A percentile compares a stretch with the other conserved stretches of the same genome.
phyloP scores from a whole-genome alignment of 164 flowering plant species.

The Cinnamomum chago region DNA sequence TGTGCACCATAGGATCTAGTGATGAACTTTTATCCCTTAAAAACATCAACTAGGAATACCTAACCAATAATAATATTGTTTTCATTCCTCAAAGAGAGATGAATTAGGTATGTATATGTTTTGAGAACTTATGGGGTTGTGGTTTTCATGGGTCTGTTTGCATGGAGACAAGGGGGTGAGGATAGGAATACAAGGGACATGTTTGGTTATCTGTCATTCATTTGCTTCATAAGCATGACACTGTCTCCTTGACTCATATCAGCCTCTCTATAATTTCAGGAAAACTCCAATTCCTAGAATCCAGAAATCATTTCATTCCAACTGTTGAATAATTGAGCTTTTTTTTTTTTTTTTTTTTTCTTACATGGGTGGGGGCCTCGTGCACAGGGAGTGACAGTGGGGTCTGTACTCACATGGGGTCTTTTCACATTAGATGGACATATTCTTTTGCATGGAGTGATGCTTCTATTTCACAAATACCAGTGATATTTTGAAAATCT shows the following conservation, averaged over 20 bases:
- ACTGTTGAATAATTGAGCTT: conserved; percentile 10
- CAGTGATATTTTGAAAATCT: no score
- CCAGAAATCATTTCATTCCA: conserved; percentile 19
- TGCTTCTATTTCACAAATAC: no score
- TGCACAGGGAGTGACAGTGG: background rate
- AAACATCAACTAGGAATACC: no score
- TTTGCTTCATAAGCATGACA: conserved; percentile 15
- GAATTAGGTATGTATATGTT: no score
- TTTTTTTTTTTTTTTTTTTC: background rate
- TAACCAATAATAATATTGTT: no score
- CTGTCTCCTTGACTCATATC: conserved; percentile 20
- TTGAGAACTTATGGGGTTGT: conserved; percentile 7
- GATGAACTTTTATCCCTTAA: no score
- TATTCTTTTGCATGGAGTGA: no score
- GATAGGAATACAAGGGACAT: conserved; percentile 9
- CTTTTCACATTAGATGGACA: no score
- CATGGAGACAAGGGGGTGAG: conserved; percentile 38
- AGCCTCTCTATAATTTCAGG: conserved; percentile 20
- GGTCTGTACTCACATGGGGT: background rate
- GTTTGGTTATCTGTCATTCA: conserved; percentile 28
- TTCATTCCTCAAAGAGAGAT: no score
- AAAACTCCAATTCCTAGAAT: conserved; percentile 41
- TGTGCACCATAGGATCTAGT: no score
- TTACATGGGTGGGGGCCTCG: conserved; percentile 6
- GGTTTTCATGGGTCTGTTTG: conserved; percentile 16